phyloP scores from a whole-genome alignment of 352 stramenopile species.

The Phytophthora quininea region DNA sequence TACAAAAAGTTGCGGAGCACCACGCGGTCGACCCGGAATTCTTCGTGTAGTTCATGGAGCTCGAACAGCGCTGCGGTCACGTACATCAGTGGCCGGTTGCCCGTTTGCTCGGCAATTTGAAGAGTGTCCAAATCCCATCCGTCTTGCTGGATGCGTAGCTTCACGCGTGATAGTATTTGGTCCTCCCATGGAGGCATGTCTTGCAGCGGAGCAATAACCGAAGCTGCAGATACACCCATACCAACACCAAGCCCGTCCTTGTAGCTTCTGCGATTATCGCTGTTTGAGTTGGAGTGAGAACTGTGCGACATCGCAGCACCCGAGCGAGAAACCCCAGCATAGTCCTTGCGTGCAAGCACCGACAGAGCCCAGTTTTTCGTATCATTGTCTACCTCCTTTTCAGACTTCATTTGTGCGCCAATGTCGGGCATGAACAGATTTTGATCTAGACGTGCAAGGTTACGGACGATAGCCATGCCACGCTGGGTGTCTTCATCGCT shows the following conservation, averaged over 20 bases:
- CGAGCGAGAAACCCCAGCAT: conserved; percentile 58
- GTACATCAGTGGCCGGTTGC: conserved; percentile 78
- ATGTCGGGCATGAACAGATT: conserved; percentile 87
- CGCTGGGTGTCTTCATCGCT: conserved; percentile 60
- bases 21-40: conserved; percentile 75
- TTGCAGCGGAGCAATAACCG: conserved; percentile 45
- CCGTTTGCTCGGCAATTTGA: conserved; percentile 68
- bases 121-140: conserved; percentile 78
- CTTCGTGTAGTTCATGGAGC: conserved; percentile 77
- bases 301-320: conserved; percentile 64
- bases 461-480: conserved; percentile 65
- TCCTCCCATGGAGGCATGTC: conserved; percentile 72
- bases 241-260: conserved; percentile 50
- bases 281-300: conserved; percentile 81
- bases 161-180: conserved; percentile 50
- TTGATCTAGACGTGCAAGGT: conserved; percentile 77
- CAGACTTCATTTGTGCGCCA: conserved; percentile 78
- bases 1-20: conserved; percentile 84
- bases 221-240: conserved; percentile 15
- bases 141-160: conserved; percentile 61
- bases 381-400: conserved; percentile 80
- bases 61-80: conserved; percentile 82
- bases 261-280: conserved; percentile 60
- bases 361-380: conserved; percentile 86
- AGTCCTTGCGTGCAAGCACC: conserved; percentile 77